Percentiles rank a stretch among this genome's conserved stretches.
Conservation (phyloP, 148 eudicot species). For the Rhododendron henanense region DNA sequence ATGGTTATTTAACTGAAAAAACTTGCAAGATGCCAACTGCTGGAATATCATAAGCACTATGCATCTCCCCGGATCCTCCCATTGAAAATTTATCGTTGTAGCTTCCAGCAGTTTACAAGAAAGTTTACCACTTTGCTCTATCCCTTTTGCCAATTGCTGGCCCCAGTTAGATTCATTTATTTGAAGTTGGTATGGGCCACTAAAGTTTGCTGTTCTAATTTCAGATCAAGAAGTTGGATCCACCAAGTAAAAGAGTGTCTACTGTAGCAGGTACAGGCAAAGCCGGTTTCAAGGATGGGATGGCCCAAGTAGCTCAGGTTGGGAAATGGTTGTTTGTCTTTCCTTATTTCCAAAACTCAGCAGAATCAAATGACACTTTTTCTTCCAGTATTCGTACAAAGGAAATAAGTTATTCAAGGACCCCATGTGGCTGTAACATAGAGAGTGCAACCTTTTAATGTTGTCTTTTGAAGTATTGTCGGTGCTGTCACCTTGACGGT, state of each 20-base stretch:
- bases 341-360: neutral
- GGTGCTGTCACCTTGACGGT: neutral
- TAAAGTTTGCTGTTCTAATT: constrained; percentile 12
- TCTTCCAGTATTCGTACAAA: neutral
- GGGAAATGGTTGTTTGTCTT: constrained; percentile 3
- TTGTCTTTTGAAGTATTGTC: neutral
- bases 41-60: neutral
- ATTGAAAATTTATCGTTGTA: neutral
- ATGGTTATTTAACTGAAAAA: neutral
- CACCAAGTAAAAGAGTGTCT: constrained; percentile 58
- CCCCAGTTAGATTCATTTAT: neutral
- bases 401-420: neutral
- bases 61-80: neutral
- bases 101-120: neutral
- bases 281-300: constrained; percentile 95
- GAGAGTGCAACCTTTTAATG: constrained; percentile 2
- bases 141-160: neutral
- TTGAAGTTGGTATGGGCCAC: constrained; percentile 10
- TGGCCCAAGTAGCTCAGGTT: constrained; percentile 75
- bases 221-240: constrained; percentile 89
- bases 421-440: neutral
- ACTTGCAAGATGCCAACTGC: neutral
- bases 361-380: neutral
- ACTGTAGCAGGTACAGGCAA: constrained; percentile 81
- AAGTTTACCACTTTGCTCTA: neutral